These are phyloP conservation scores for Nemania serpens DNA, from an alignment of 2,329 filamentous ascomycete genomes.

Conservation along the genomic window DNA sequence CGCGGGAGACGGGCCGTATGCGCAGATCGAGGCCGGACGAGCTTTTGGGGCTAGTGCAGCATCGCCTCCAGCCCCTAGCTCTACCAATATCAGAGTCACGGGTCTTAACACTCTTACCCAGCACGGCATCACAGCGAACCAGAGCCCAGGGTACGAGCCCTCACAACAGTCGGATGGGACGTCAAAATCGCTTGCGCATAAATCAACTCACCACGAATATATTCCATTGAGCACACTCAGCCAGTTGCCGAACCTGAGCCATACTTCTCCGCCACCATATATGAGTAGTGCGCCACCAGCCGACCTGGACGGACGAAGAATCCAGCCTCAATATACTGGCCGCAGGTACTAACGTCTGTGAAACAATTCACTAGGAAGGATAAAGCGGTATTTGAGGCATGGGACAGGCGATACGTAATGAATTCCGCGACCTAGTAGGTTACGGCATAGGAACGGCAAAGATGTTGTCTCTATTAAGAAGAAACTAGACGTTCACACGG, in stretches of 20 bases:
- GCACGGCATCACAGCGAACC: background rate
- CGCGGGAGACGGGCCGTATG: conserved; percentile 1
- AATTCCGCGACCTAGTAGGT: no score
- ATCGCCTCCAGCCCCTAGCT: background rate
- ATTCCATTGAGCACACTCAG: conserved; percentile 12
- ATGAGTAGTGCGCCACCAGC: conserved; percentile 6
- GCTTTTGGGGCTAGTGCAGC: background rate
- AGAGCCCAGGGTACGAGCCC: background rate
- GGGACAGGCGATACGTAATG: no score
- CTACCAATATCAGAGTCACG: background rate
- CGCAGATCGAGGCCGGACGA: conserved; percentile 2
- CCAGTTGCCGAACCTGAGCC: background rate
- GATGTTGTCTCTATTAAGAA: no score
- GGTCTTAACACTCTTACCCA: background rate
- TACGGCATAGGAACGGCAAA: no score
- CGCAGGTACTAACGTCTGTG: background rate
- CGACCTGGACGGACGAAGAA: conserved; percentile 1
- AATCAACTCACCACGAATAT: conserved; percentile 1
- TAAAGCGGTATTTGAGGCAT: no score
- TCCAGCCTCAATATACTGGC: background rate
- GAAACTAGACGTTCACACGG: no score
- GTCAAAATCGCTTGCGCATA: background rate
- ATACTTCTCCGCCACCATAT: conserved; percentile 11
- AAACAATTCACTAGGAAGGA: no score
- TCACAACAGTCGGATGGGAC: background rate